Percentiles rank a stretch among this genome's conserved stretches.
phyloP scores from a whole-genome alignment of 805 yeast species.

The Candida nemodendra region DNA sequence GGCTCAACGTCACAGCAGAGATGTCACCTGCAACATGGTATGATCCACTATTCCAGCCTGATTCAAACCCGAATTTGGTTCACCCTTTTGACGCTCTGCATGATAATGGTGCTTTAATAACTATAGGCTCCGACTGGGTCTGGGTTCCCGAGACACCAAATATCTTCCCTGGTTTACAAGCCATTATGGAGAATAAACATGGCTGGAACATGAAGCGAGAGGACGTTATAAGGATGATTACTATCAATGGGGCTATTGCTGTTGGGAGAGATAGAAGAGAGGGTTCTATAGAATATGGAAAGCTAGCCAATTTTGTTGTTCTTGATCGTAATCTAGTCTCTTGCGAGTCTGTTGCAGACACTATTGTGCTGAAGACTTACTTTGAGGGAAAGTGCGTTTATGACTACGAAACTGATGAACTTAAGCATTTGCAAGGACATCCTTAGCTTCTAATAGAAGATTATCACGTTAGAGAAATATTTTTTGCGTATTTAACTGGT shows the following conservation, averaged over 20 bases:
- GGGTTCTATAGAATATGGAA: conserved; percentile 24
- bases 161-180: conserved; percentile 28
- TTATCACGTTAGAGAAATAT: too few species aligned
- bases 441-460: too few species aligned
- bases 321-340: conserved; percentile 23
- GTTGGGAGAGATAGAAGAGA: conserved; percentile 21
- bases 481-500: too few species aligned
- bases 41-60: conserved; percentile 28
- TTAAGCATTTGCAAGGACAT: conserved; percentile 25
- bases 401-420: conserved; percentile 26
- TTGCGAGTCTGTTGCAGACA: conserved; percentile 21
- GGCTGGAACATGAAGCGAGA: conserved; percentile 27
- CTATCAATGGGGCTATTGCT: conserved; percentile 27
- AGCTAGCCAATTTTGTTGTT: conserved; percentile 26
- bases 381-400: conserved; percentile 28
- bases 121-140: conserved; percentile 31
- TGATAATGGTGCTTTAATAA: conserved; percentile 24
- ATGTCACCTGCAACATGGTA: conserved; percentile 30
- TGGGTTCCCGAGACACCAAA: conserved; percentile 30
- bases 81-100: conserved; percentile 26
- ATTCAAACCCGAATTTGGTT: conserved; percentile 23
- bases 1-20: conserved; percentile 26
- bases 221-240: conserved; percentile 23
- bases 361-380: conserved; percentile 24
- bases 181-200: conserved; percentile 27